phyloP scores from a whole-genome alignment of 768 basidiomycete species.

The Lactarius evosmus region DNA sequence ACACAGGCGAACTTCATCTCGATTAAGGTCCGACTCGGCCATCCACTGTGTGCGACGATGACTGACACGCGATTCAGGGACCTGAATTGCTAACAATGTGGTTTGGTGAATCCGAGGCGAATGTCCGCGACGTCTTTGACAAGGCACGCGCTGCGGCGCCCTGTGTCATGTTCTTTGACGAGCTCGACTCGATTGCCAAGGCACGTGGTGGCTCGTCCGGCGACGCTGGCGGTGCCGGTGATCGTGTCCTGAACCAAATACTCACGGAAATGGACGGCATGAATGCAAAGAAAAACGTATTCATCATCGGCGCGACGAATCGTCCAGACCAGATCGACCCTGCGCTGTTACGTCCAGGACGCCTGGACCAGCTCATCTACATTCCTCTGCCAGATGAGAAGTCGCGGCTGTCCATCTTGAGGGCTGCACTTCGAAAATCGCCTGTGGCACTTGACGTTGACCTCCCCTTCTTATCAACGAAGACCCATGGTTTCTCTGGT shows the following conservation, averaged over 20 bases:
- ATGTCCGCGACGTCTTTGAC: conserved; percentile 99
- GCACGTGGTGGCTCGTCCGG: conserved; percentile 83
- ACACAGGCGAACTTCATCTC: conserved; percentile 99
- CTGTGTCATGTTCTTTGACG: conserved; percentile 99
- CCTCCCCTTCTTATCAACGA: conserved; percentile 81
- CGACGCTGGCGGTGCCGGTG: conserved; percentile 94
- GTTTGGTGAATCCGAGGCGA: conserved; percentile 99
- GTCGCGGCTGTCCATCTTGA: conserved; percentile 88
- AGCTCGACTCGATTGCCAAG: conserved; percentile 98
- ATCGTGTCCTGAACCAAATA: conserved; percentile 96
- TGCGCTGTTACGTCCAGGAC: conserved; percentile 92
- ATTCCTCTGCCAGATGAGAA: conserved; percentile 96
- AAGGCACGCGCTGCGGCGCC: conserved; percentile 99
- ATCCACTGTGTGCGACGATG: background rate
- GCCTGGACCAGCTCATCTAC: conserved; percentile 98
- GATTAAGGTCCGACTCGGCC: conserved; percentile 68
- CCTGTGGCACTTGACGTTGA: conserved; percentile 83
- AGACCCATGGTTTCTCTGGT: conserved; percentile 97
- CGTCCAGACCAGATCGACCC: conserved; percentile 94
- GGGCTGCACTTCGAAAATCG: conserved; percentile 87
- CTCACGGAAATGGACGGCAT: conserved; percentile 99
- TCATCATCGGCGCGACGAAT: conserved; percentile 97
- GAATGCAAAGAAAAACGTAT: conserved; percentile 99
- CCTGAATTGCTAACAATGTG: conserved; percentile 99
- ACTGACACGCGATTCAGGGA: conserved; percentile 48